phyloP scores from a whole-genome alignment of 768 basidiomycete genomes.

The Serendipita vermifera region DNA sequence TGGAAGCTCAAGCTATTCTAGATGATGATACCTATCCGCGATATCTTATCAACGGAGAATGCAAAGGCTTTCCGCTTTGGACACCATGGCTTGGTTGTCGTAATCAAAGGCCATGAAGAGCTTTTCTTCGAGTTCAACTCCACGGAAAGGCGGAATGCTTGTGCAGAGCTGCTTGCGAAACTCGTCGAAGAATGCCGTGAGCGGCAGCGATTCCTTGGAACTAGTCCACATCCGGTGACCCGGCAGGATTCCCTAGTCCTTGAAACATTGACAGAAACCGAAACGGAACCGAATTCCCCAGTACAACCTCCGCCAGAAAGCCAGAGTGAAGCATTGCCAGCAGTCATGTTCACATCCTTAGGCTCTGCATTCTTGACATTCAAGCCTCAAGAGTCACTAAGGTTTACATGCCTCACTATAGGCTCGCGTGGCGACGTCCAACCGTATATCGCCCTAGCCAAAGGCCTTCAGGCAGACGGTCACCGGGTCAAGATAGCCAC shows the following conservation, averaged over 20 bases:
- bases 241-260: conserved; percentile 64
- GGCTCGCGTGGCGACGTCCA: conserved; percentile 96
- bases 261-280: conserved; percentile 50
- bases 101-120: conserved; percentile 94
- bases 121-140: conserved; percentile 90
- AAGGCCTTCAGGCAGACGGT: conserved; percentile 80
- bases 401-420: conserved; percentile 91
- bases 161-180: conserved; percentile 57
- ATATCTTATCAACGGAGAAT: conserved; percentile 72
- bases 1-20: conserved; percentile 23
- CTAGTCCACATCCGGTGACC: conserved; percentile 33
- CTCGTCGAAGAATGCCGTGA: conserved; percentile 64
- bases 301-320: conserved; percentile 38
- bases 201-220: conserved; percentile 35
- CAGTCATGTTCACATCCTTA: conserved; percentile 95
- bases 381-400: conserved; percentile 72
- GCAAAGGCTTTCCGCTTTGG: conserved; percentile 82
- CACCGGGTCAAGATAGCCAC: conserved; percentile 86
- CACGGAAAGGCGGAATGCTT: conserved; percentile 66
- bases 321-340: conserved; percentile 59
- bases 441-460: conserved; percentile 91
- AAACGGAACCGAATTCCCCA: conserved; percentile 34
- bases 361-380: conserved; percentile 95
- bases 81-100: conserved; percentile 76
- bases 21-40: conserved; percentile 92